phyloP scores from a whole-genome alignment of 345 rosid species.

The Microthlaspi erraticum region DNA sequence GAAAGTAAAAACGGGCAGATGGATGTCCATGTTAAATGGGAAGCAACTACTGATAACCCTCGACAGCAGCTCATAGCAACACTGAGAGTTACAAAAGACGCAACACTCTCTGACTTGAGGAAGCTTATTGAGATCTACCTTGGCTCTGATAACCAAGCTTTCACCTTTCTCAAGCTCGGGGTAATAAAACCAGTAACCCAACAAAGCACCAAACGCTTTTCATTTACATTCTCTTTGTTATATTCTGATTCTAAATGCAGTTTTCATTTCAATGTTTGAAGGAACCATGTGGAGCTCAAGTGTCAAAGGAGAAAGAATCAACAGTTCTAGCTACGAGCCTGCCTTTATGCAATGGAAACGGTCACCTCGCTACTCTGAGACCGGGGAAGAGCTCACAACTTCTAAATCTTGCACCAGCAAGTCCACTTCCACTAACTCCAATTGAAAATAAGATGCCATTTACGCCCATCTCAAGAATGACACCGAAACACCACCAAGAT shows the following conservation, averaged over 20 bases:
- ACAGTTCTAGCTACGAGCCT: constrained; percentile 54
- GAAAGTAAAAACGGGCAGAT: constrained; percentile 48
- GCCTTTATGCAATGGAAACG: constrained; percentile 52
- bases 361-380: constrained; percentile 63
- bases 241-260: constrained; percentile 20
- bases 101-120: constrained; percentile 70
- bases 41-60: constrained; percentile 55
- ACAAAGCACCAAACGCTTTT: constrained; percentile 18
- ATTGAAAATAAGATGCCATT: constrained; percentile 62
- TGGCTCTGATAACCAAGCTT: constrained; percentile 59
- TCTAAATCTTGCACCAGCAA: constrained; percentile 44
- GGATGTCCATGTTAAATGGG: constrained; percentile 67
- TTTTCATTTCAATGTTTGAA: constrained; percentile 43
- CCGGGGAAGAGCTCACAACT: constrained; percentile 46
- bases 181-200: constrained; percentile 37
- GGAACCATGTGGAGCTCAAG: constrained; percentile 63
- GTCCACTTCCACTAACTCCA: constrained; percentile 60
- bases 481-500: constrained; percentile 41
- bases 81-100: constrained; percentile 58
- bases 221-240: constrained; percentile 6
- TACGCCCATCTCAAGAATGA: constrained; percentile 45
- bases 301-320: constrained; percentile 63
- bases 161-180: constrained; percentile 64
- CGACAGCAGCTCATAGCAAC: constrained; percentile 61
- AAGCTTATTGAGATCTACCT: constrained; percentile 75